A percentile compares a stretch with the other conserved stretches of the same genome.
Conservation (phyloP, 2,329 filamentous ascomycete genomes). For the Colletotrichum sp. region DNA sequence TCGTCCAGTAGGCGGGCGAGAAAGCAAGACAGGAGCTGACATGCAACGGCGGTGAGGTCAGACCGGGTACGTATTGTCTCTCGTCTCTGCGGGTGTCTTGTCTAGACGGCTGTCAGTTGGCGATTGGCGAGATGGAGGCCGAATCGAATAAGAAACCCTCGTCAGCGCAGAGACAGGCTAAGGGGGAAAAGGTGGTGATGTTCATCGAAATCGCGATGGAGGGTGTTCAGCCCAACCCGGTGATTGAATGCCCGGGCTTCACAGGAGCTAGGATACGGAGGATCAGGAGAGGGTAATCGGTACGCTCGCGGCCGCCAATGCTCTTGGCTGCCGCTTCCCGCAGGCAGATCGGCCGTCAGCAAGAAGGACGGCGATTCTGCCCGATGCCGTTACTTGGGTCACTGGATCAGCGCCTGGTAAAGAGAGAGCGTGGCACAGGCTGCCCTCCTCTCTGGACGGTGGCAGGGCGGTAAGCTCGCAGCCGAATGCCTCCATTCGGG, state of each 20-base stretch:
- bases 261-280: not conserved
- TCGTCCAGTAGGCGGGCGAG: not conserved
- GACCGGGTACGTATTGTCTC: not conserved
- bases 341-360: not conserved
- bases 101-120: not conserved
- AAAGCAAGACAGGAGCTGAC: conserved; percentile 5
- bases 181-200: not conserved
- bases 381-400: not conserved
- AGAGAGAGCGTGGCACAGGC: not conserved
- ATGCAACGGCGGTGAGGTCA: conserved; percentile 14
- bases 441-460: not conserved
- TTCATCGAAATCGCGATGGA: not conserved
- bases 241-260: not conserved
- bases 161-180: not conserved
- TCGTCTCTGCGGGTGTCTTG: not conserved
- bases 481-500: not conserved
- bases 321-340: not conserved
- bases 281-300: not conserved
- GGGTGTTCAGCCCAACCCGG: not conserved
- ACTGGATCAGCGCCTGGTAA: not conserved
- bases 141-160: not conserved
- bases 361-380: not conserved
- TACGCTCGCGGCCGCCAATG: not conserved
- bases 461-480: not conserved
- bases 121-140: not conserved